Evolutionary conservation across 208 protist species (phyloP), one percentile per base, ranked within the genome.

Genomic region (Leishmania aethiopica): DNA sequence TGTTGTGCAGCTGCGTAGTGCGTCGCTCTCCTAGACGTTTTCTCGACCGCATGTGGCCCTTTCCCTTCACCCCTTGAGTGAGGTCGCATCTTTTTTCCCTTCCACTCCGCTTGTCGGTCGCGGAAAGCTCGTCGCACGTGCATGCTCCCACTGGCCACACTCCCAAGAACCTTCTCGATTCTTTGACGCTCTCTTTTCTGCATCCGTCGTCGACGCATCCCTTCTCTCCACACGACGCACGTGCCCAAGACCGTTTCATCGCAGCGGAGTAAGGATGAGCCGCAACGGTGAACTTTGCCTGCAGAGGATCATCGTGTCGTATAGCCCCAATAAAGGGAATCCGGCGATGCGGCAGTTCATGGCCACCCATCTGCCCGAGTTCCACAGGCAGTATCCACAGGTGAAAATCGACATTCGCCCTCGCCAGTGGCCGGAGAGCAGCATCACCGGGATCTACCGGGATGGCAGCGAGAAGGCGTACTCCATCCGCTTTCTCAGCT

Each of bases 391-490:
- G 84, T 96, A 97, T 80, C 94, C 94, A 40, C 76, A 85, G 55
- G 90, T 97, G 60, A 80, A 81, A 70, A 92, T 97, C 49, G 93
- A 96, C 81, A 78, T 97, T 37, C 91, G 94, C 15, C 92, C 92
- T 19, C 90, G 94, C 51, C 74, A 92, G 42, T 95, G 91, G 91
- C 87, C 92, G 22, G 94, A 96, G 85, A 90, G 81, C 67, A 83
- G 81, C 85, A 91, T 97, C 53, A 97, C 94, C 51, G 94, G 92
- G 32, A 86, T 97, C 25, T 97, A 97, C 87, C 88, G 92, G 64
- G 94, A 97, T 77, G 94, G 94, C 3, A 94, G 91, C 79, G 92
- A 97, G 80, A 78, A 84, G 60, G 85, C 87, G 69, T 92, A 90
- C 80, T 80, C 85, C 74, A 90, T 88, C 47, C 78, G 83, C 76